A percentile compares a stretch with the other conserved stretches of the same genome.
Evolutionary conservation across 2,329 filamentous ascomycete species (phyloP).

Genomic region (Beauveria australis): DNA sequence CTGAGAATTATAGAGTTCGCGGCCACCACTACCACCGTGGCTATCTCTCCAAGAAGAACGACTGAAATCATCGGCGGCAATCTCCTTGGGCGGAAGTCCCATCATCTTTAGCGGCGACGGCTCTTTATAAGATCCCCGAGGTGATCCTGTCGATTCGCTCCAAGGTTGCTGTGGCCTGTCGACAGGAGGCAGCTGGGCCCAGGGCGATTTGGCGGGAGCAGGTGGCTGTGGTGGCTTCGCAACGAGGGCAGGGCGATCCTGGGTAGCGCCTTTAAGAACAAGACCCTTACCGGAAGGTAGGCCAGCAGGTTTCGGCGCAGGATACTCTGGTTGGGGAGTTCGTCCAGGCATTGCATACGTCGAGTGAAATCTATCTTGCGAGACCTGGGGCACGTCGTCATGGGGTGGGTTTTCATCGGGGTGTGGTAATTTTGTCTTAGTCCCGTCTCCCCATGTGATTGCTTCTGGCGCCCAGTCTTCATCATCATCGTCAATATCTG

Average conservation of each 20-base stretch:
- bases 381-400: background rate
- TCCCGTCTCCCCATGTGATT: constrained; percentile 83
- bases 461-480: constrained; percentile 81
- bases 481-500: constrained; percentile 81
- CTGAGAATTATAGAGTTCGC: constrained; percentile 90
- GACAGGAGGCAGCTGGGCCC: constrained; percentile 78
- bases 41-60: constrained; percentile 74
- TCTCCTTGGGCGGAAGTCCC: constrained; percentile 59
- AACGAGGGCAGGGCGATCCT: constrained; percentile 65
- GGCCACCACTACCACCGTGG: constrained; percentile 43
- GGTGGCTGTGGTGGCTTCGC: constrained; percentile 61
- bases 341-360: constrained; percentile 13
- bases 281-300: constrained; percentile 51
- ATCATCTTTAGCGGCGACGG: constrained; percentile 45
- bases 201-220: constrained; percentile 77
- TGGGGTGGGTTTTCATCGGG: constrained; percentile 38
- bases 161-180: constrained; percentile 67
- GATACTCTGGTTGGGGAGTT: constrained; percentile 12
- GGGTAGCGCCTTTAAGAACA: constrained; percentile 53
- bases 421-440: constrained; percentile 66
- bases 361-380: background rate
- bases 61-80: constrained; percentile 89
- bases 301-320: constrained; percentile 33
- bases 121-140: constrained; percentile 48
- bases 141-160: constrained; percentile 42